phyloP scores from a whole-genome alignment of 2,329 filamentous ascomycete genomes.

The Fusarium torulosum region DNA sequence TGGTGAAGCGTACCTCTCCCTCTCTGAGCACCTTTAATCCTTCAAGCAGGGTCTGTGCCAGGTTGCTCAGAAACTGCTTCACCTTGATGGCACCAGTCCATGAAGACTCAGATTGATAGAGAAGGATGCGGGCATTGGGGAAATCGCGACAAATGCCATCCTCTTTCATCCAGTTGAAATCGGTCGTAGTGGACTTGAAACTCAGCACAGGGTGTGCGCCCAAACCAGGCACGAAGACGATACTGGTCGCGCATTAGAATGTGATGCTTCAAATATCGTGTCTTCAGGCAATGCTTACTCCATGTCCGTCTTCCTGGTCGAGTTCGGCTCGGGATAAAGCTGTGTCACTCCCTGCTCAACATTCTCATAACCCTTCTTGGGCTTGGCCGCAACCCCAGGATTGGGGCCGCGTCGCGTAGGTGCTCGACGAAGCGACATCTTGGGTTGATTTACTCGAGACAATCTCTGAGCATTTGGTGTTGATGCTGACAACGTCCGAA shows the following conservation, averaged over 20 bases:
- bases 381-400: slow-evolving; percentile 31
- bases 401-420: slow-evolving; percentile 44
- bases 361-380: slow-evolving; percentile 53
- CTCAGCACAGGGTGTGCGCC: slow-evolving; percentile 56
- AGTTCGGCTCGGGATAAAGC: slow-evolving; percentile 51
- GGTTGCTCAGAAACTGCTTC: slow-evolving; percentile 57
- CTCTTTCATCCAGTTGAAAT: slow-evolving; percentile 58
- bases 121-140: slow-evolving; percentile 55
- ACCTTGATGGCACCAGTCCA: slow-evolving; percentile 57
- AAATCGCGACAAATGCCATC: slow-evolving; percentile 54
- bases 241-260: slow-evolving; percentile 41
- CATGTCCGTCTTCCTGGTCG: slow-evolving; percentile 51
- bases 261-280: rapidly evolving
- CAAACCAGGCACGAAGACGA: slow-evolving; percentile 58
- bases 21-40: slow-evolving; percentile 53
- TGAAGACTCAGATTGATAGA: slow-evolving; percentile 59
- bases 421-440: slow-evolving; percentile 32
- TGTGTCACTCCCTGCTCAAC: slow-evolving; percentile 57
- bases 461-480: neutral
- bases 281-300: slow-evolving; percentile 42
- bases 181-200: slow-evolving; percentile 53
- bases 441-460: neutral
- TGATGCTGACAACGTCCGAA: neutral
- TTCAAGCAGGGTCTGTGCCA: slow-evolving; percentile 55
- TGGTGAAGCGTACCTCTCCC: slow-evolving; percentile 50